Evolutionary conservation across 306 rosid species (phyloP).

Genomic region (Rosa persica): DNA sequence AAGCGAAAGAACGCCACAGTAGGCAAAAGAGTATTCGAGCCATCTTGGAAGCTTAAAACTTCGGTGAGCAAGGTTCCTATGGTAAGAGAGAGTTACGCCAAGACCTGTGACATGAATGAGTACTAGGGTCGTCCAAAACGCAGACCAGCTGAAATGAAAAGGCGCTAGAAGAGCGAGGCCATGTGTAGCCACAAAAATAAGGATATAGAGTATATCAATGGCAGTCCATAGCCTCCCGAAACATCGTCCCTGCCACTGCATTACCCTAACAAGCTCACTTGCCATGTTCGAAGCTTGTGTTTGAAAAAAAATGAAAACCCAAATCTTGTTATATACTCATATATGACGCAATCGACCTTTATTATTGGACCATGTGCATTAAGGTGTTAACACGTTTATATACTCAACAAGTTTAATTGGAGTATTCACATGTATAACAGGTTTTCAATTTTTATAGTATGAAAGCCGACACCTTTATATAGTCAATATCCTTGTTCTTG

Average conservation of each 20-base stretch:
- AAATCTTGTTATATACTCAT: too few relatives aligned
- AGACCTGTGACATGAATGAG: neutral
- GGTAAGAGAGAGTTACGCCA: slow-evolving; percentile 35
- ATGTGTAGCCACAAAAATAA: neutral
- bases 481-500: too few relatives aligned
- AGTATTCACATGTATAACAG: too few relatives aligned
- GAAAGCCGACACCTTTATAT: too few relatives aligned
- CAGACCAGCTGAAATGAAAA: slow-evolving; percentile 63
- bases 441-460: too few relatives aligned
- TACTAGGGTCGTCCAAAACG: slow-evolving; percentile 42
- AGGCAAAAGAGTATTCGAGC: neutral
- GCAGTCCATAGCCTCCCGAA: neutral
- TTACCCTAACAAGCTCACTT: neutral
- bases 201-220: neutral
- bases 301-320: neutral
- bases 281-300: neutral
- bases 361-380: too few relatives aligned
- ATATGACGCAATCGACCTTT: too few relatives aligned
- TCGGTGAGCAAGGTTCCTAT: slow-evolving; percentile 11
- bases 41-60: neutral
- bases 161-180: slow-evolving; percentile 52
- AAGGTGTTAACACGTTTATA: too few relatives aligned
- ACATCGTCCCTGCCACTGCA: neutral
- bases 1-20: neutral
- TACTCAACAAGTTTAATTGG: too few relatives aligned